These are phyloP conservation scores for Durio zibethinus DNA, from an alignment of 345 rosid species.

Conservation along the genomic window DNA sequence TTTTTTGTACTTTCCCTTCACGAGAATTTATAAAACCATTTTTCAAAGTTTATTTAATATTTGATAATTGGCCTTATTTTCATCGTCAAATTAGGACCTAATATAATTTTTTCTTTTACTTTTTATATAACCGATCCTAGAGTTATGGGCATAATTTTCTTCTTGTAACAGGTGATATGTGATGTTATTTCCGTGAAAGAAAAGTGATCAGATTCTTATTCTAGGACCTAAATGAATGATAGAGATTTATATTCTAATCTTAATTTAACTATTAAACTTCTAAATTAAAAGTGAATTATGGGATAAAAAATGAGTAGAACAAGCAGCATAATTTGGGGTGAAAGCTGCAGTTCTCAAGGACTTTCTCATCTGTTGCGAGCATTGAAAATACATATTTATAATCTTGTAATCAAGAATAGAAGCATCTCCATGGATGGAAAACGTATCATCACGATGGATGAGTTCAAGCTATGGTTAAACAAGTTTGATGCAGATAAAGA, in stretches of 20 bases:
- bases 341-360: not conserved
- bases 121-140: too few relatives aligned
- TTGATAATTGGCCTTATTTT: too few relatives aligned
- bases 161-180: too few relatives aligned
- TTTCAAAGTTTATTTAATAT: too few relatives aligned
- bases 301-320: not conserved
- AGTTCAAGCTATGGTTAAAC: conserved; percentile 9
- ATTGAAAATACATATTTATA: not conserved
- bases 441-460: not conserved
- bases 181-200: not conserved
- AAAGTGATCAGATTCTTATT: not conserved
- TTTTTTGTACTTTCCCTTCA: too few relatives aligned
- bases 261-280: not conserved
- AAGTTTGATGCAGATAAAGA: not conserved
- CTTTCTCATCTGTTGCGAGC: not conserved
- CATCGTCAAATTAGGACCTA: too few relatives aligned
- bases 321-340: not conserved
- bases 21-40: too few relatives aligned
- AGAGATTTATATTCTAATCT: not conserved
- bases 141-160: too few relatives aligned
- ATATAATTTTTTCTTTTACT: too few relatives aligned
- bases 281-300: not conserved
- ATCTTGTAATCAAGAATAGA: not conserved
- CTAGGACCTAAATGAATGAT: not conserved
- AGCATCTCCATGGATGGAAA: conserved; percentile 1